phyloP scores from a whole-genome alignment of 345 rosid genomes.

The Iberis pinnata region DNA sequence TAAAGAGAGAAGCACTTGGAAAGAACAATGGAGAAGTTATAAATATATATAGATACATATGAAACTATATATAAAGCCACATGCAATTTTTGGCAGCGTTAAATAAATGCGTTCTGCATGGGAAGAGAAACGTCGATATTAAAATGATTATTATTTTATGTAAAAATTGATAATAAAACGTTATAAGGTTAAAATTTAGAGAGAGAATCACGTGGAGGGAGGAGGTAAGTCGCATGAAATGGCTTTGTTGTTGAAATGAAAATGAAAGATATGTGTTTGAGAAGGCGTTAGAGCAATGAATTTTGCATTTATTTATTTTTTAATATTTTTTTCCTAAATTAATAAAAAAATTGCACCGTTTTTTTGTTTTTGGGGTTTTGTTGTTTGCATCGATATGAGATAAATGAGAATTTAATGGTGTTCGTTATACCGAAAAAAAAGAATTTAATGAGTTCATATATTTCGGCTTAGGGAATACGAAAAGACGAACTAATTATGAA shows the following conservation, averaged over 20 bases:
- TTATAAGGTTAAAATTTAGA: constrained; percentile 23
- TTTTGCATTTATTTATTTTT: constrained; percentile 15
- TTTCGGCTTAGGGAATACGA: constrained; percentile 25
- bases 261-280: constrained; percentile 27
- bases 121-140: constrained; percentile 30
- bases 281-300: constrained; percentile 27
- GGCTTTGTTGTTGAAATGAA: constrained; percentile 24
- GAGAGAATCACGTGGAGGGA: constrained; percentile 39
- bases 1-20: constrained; percentile 20
- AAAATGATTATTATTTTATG: constrained; percentile 13
- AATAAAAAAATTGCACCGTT: constrained; percentile 16
- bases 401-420: constrained; percentile 16
- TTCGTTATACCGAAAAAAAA: constrained; percentile 20
- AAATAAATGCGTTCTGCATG: constrained; percentile 34
- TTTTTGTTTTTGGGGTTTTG: constrained; percentile 7
- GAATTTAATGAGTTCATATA: constrained; percentile 20
- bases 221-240: constrained; percentile 21
- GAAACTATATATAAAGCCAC: constrained; percentile 17
- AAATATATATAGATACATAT: constrained; percentile 1
- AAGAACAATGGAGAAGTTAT: constrained; percentile 22
- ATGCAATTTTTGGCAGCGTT: constrained; percentile 29
- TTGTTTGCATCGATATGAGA: constrained; percentile 24
- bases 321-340: background rate
- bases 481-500: constrained; percentile 14
- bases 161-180: constrained; percentile 15